These are phyloP conservation scores for Rhodomyrtus psidioides DNA, from an alignment of 441 rosid genomes.

Conservation along the genomic window DNA sequence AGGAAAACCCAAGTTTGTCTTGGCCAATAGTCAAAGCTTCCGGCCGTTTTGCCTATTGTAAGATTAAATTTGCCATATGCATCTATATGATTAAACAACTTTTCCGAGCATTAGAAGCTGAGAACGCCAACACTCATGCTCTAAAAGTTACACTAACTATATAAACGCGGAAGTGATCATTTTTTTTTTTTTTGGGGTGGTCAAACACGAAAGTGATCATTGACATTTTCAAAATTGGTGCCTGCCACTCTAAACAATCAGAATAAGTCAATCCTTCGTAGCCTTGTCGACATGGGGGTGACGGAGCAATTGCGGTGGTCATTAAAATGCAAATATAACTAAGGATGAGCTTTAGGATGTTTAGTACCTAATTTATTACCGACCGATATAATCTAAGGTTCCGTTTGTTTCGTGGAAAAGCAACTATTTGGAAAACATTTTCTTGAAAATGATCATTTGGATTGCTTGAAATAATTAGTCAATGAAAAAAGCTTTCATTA, in stretches of 20 bases:
- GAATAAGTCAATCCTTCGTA: background rate
- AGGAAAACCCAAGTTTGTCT: background rate
- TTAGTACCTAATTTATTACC: background rate
- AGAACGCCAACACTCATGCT: no score
- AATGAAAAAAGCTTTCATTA: no score
- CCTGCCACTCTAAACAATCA: background rate
- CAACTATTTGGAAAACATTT: no score
- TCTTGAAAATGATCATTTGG: no score
- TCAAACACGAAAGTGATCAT: background rate
- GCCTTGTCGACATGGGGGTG: background rate
- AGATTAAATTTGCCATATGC: background rate
- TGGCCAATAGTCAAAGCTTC: background rate
- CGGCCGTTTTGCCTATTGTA: background rate
- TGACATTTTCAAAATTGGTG: background rate
- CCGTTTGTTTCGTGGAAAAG: no score
- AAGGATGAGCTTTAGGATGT: background rate
- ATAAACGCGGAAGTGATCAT: background rate
- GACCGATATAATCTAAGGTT: background rate
- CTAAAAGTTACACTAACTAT: no score
- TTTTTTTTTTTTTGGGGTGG: no score
- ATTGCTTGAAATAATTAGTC: no score
- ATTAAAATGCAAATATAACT: background rate
- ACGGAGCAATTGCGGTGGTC: background rate
- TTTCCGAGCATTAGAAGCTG: no score
- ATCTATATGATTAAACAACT: background rate